phyloP scores from a whole-genome alignment of 208 protist genomes.

The Trypanosoma melophagium region DNA sequence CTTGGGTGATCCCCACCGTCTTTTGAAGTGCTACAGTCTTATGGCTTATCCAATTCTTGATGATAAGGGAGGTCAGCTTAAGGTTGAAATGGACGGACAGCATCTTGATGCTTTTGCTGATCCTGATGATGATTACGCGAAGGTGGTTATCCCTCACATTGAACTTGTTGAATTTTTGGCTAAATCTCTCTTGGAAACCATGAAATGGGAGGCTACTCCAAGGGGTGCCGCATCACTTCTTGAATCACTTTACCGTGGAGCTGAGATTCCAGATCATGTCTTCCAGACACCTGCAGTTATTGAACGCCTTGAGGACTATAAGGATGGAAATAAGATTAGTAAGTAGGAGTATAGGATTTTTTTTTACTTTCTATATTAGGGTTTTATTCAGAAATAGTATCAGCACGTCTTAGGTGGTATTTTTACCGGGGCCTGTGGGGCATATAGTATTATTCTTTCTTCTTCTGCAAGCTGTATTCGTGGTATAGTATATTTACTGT shows the following conservation, averaged over 20 bases:
- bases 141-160: conserved; percentile 88
- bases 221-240: conserved; percentile 83
- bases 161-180: conserved; percentile 86
- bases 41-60: conserved; percentile 91
- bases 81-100: conserved; percentile 83
- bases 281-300: conserved; percentile 89
- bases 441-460: conserved; percentile 21
- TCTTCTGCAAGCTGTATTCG: conserved; percentile 5
- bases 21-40: conserved; percentile 88
- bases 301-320: conserved; percentile 76
- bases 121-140: conserved; percentile 89
- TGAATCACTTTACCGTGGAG: conserved; percentile 88
- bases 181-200: conserved; percentile 83
- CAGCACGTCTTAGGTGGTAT: background rate
- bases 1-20: conserved; percentile 85
- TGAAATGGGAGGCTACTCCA: conserved; percentile 89
- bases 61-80: conserved; percentile 85
- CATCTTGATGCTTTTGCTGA: conserved; percentile 87
- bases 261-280: conserved; percentile 87
- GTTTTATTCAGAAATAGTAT: too few relatives aligned
- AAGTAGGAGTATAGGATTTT: conserved; percentile 33
- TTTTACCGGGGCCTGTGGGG: background rate
- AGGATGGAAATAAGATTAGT: conserved; percentile 74
- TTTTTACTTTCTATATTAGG: conserved; percentile 13
- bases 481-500: conserved; percentile 2